phyloP scores from a whole-genome alignment of 2,329 filamentous ascomycete genomes.

The Teratosphaeria pseudoeucalypti region DNA sequence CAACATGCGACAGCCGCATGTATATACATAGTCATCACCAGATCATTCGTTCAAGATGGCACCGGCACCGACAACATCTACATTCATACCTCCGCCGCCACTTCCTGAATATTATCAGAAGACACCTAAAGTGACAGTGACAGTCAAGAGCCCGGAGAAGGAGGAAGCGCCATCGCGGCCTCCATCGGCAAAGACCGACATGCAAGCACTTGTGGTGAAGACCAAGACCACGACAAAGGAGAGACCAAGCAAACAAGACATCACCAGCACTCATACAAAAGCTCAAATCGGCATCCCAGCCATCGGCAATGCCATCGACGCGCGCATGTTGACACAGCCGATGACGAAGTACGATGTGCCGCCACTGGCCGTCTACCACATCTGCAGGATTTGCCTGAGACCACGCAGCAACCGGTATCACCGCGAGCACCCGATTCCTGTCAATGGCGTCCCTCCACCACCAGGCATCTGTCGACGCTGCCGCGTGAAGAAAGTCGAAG shows the following conservation, averaged over 20 bases:
- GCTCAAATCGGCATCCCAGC: not conserved
- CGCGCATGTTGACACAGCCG: not conserved
- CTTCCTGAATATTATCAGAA: slow-evolving; percentile 18
- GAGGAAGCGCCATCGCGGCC: slow-evolving; percentile 4
- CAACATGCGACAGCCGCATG: not conserved
- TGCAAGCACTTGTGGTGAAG: not conserved
- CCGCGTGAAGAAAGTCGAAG: slow-evolving; percentile 16
- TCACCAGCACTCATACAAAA: not conserved
- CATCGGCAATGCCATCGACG: slow-evolving; percentile 2
- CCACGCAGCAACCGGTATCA: slow-evolving; percentile 26
- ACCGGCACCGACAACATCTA: slow-evolving; percentile 1
- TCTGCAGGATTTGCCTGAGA: slow-evolving; percentile 24
- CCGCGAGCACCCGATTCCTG: slow-evolving; percentile 22
- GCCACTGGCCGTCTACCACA: slow-evolving; percentile 23
- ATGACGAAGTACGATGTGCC: slow-evolving; percentile 9
- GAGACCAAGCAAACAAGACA: not conserved
- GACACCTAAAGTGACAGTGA: not conserved
- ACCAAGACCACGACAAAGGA: slow-evolving; percentile 1
- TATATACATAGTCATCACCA: not conserved
- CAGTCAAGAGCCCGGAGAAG: not conserved
- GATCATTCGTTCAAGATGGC: not conserved
- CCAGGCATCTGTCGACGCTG: slow-evolving; percentile 26
- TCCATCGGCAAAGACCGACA: not conserved
- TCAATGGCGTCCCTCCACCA: slow-evolving; percentile 21
- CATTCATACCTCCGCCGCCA: slow-evolving; percentile 17